phyloP scores from a whole-genome alignment of 129 eudicot genomes.

The Glebionis coronaria region DNA sequence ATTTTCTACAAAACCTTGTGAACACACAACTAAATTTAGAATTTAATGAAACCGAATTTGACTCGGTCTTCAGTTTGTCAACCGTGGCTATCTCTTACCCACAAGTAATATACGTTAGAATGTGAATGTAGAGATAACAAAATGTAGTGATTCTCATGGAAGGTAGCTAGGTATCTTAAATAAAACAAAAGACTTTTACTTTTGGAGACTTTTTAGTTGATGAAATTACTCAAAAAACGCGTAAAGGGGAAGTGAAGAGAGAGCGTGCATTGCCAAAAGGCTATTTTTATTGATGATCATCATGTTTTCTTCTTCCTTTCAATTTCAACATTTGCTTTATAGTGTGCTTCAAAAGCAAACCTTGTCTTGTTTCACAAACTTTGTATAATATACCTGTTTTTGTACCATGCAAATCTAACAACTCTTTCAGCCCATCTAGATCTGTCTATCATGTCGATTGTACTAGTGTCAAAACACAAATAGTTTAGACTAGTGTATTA shows the following conservation, averaged over 20 bases:
- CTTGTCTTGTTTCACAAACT: constrained; percentile 29
- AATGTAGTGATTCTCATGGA: no score
- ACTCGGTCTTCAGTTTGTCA: no score
- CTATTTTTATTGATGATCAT: constrained; percentile 26
- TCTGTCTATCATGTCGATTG: constrained; percentile 4
- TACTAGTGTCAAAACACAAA: no score
- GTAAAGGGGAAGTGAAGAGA: constrained; percentile 29
- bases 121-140: no score
- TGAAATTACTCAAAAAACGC: constrained; percentile 23
- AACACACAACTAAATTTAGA: no score
- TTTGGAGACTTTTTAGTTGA: constrained; percentile 24
- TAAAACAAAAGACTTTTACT: constrained; percentile 27
- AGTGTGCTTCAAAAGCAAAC: constrained; percentile 30
- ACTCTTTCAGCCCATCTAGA: constrained; percentile 11
- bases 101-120: no score
- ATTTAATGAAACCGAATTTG: no score
- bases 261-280: constrained; percentile 39
- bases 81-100: no score
- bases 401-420: constrained; percentile 8
- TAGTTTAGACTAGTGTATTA: no score
- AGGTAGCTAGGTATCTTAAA: neutral
- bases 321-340: constrained; percentile 21
- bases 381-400: neutral
- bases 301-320: constrained; percentile 21
- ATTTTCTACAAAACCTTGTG: no score